These are phyloP conservation scores for Penicillium taxi DNA, from an alignment of 495 filamentous ascomycete species.

Conservation along the genomic window DNA sequence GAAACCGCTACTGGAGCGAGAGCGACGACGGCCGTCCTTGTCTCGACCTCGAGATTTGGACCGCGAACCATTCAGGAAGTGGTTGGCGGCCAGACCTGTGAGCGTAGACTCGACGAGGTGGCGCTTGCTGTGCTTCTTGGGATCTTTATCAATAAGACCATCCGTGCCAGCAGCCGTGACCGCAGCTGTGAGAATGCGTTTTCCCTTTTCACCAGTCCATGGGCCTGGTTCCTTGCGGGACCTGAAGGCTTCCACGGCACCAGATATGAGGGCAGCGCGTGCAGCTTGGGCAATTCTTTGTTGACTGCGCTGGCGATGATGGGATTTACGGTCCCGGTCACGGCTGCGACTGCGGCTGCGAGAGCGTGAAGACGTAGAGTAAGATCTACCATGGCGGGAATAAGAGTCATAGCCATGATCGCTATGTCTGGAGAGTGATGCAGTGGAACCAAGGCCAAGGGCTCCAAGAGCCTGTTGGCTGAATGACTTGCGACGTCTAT, in stretches of 20 bases:
- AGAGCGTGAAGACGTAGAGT: conserved; percentile 45
- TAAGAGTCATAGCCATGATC: conserved; percentile 21
- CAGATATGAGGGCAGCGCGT: conserved; percentile 76
- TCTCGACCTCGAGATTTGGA: conserved; percentile 41
- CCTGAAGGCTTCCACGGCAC: conserved; percentile 81
- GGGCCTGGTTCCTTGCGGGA: conserved; percentile 75
- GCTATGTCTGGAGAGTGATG: conserved; percentile 10
- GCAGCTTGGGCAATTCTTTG: conserved; percentile 76
- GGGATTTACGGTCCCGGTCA: conserved; percentile 30
- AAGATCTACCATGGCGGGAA: conserved; percentile 45
- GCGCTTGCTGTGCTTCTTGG: conserved; percentile 62
- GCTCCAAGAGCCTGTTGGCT: conserved; percentile 60
- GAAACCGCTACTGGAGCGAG: conserved; percentile 39
- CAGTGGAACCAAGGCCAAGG: conserved; percentile 54
- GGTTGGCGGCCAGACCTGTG: conserved; percentile 76
- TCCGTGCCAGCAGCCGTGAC: conserved; percentile 78
- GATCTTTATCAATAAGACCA: conserved; percentile 61
- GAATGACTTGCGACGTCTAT: conserved; percentile 58
- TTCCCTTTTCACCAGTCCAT: conserved; percentile 80
- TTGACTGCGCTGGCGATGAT: conserved; percentile 36
- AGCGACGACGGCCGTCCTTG: conserved; percentile 27
- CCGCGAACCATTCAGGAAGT: conserved; percentile 66
- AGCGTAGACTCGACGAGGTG: conserved; percentile 69
- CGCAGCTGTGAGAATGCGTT: conserved; percentile 79
- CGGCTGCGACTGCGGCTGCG: conserved; percentile 37